phyloP scores from a whole-genome alignment of 176 grass and related monocot genomes.

The Oryza longistaminata region DNA sequence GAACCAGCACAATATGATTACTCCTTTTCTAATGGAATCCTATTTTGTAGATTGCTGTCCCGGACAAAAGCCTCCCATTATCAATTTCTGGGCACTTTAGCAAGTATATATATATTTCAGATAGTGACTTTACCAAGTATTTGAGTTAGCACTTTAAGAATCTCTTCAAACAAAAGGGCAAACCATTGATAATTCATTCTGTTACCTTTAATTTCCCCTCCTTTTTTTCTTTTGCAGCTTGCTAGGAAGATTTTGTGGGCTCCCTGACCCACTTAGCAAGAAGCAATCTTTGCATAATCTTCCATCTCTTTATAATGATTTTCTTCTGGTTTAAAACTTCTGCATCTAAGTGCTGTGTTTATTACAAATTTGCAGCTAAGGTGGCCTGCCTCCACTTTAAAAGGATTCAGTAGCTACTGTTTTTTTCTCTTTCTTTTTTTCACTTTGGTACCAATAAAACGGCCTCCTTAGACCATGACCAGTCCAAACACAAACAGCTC shows the following conservation, averaged over 20 bases:
- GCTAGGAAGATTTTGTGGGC: slow-evolving; percentile 46
- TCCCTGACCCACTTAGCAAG: slow-evolving; percentile 46
- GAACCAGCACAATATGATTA: slow-evolving; percentile 35
- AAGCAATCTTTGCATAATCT: slow-evolving; percentile 41
- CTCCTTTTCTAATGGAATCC: slow-evolving; percentile 26
- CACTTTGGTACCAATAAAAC: slow-evolving; percentile 48
- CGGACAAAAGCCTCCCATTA: slow-evolving; percentile 1
- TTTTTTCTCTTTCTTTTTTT: slow-evolving; percentile 26
- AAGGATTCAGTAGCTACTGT: slow-evolving; percentile 34
- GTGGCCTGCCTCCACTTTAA: slow-evolving; percentile 33
- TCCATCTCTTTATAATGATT: slow-evolving; percentile 31
- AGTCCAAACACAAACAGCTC: slow-evolving; percentile 25
- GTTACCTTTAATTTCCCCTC: slow-evolving; percentile 37
- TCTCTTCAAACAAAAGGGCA: slow-evolving; percentile 47
- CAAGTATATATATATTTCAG: not conserved
- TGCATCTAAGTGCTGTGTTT: slow-evolving; percentile 25
- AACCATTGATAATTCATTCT: slow-evolving; percentile 39
- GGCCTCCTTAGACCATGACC: slow-evolving; percentile 55
- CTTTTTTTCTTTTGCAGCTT: slow-evolving; percentile 49
- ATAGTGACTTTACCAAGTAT: slow-evolving; percentile 31
- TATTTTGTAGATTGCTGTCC: slow-evolving; percentile 33
- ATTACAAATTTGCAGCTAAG: slow-evolving; percentile 31
- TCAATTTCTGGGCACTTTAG: slow-evolving; percentile 11
- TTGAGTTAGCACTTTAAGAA: slow-evolving; percentile 47
- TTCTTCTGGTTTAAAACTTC: slow-evolving; percentile 9